Conservation (phyloP, 176 grass and related monocot species). For the Musa acuminata region DNA sequence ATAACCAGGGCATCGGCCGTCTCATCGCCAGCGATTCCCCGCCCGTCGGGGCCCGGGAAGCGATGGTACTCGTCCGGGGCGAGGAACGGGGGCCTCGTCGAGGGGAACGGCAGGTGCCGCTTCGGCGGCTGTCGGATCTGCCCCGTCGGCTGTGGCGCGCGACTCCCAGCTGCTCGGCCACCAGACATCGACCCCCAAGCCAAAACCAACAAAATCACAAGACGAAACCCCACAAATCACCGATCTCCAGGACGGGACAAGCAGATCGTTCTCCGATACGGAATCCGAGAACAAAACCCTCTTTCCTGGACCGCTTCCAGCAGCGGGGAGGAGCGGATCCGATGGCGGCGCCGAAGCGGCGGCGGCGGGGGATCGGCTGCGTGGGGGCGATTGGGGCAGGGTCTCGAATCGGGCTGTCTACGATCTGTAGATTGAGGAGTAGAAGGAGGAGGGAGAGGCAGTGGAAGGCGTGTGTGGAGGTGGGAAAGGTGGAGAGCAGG, state of each 20-base stretch:
- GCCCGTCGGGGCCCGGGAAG: background rate
- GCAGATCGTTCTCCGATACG: background rate
- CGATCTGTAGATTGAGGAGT: background rate
- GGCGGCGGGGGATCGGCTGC: background rate
- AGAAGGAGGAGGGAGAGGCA: background rate
- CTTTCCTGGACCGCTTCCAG: background rate
- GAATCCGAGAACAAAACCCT: background rate
- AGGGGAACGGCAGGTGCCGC: background rate
- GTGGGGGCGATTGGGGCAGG: background rate
- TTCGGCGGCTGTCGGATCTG: constrained; percentile 1
- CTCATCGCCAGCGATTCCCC: background rate
- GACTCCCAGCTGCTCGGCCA: background rate
- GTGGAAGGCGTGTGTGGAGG: background rate
- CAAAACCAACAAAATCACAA: background rate
- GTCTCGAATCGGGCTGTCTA: background rate
- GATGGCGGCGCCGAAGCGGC: background rate
- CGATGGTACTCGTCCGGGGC: constrained; percentile 11
- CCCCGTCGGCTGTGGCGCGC: background rate
- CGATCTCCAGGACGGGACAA: background rate
- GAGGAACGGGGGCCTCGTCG: background rate
- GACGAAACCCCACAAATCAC: background rate
- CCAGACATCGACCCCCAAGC: background rate
- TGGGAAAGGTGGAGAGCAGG: background rate
- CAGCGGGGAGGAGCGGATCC: background rate
- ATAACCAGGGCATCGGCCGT: background rate